These are phyloP conservation scores for Tolypocladium pustulatum DNA, from an alignment of 2,329 filamentous ascomycete genomes.

Conservation along the genomic window DNA sequence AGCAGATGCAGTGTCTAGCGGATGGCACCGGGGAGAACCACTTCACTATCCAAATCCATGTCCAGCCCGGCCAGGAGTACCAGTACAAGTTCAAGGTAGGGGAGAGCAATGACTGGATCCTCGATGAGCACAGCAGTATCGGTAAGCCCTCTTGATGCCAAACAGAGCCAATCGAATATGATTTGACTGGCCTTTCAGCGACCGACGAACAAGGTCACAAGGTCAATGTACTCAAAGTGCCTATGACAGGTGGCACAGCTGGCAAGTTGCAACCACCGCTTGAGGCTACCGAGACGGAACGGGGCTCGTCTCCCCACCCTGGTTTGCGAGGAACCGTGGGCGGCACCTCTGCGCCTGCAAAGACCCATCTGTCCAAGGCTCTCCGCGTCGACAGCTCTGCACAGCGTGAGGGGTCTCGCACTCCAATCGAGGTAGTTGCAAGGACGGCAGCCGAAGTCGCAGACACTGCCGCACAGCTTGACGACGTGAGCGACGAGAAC, in stretches of 20 bases:
- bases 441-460: constrained; percentile 33
- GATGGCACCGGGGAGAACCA: constrained; percentile 41
- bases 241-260: constrained; percentile 5
- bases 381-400: constrained; percentile 10
- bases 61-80: constrained; percentile 47
- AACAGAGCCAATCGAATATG: too few relatives aligned
- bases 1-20: constrained; percentile 51
- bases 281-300: constrained; percentile 5
- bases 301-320: neutral
- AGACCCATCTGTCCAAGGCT: constrained; percentile 8
- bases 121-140: constrained; percentile 51
- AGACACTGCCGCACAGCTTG: constrained; percentile 27
- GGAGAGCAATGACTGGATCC: constrained; percentile 56
- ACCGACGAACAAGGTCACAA: constrained; percentile 4
- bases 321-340: neutral
- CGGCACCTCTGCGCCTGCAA: neutral
- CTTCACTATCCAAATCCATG: constrained; percentile 47
- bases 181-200: constrained; percentile 1
- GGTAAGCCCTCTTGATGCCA: constrained; percentile 31
- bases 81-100: constrained; percentile 69
- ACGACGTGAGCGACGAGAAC: constrained; percentile 12
- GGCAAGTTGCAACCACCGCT: neutral
- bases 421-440: constrained; percentile 30
- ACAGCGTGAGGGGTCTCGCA: constrained; percentile 16
- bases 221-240: constrained; percentile 9